phyloP scores from a whole-genome alignment of 495 filamentous ascomycete species.

The Aspergillus taichungensis region DNA sequence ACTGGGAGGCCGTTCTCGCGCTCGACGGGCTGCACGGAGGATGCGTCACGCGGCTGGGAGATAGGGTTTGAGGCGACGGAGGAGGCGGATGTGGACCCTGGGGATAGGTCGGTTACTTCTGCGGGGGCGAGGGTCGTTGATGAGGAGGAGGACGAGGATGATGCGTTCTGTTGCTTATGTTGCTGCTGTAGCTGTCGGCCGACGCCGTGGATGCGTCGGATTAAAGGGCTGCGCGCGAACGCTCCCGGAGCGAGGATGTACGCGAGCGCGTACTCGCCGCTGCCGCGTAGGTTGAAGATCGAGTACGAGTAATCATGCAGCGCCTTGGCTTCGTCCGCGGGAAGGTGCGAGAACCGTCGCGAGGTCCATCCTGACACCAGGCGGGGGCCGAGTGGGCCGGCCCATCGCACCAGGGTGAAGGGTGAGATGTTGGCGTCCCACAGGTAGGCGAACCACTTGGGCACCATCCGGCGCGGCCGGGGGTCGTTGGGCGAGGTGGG shows the following conservation, averaged over 20 bases:
- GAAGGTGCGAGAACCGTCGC: constrained; percentile 82
- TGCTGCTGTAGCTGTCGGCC: constrained; percentile 53
- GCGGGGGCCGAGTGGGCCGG: constrained; percentile 85
- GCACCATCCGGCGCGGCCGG: constrained; percentile 53
- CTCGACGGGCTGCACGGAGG: constrained; percentile 10
- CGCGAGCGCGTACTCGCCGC: constrained; percentile 86
- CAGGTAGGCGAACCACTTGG: constrained; percentile 80
- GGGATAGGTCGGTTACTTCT: too few relatives aligned
- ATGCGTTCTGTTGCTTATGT: constrained; percentile 24
- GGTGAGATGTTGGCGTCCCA: constrained; percentile 98
- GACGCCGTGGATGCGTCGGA: constrained; percentile 78
- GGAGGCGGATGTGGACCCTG: constrained; percentile 8
- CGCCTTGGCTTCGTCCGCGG: constrained; percentile 68
- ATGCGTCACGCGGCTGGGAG: constrained; percentile 2
- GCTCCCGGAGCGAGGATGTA: constrained; percentile 92
- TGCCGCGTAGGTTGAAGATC: constrained; percentile 88
- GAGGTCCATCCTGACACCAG: constrained; percentile 93
- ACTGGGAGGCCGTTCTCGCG: constrained; percentile 74
- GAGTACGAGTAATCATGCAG: constrained; percentile 90
- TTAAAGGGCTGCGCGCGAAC: constrained; percentile 79
- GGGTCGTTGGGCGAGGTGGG: constrained; percentile 27
- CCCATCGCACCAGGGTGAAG: constrained; percentile 80
- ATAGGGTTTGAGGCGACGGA: constrained; percentile 2
- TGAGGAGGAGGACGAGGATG: constrained; percentile 7
- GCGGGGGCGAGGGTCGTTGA: too few relatives aligned